These are phyloP conservation scores for Pholiota conissans DNA, from an alignment of 768 basidiomycete genomes.

Conservation along the genomic window DNA sequence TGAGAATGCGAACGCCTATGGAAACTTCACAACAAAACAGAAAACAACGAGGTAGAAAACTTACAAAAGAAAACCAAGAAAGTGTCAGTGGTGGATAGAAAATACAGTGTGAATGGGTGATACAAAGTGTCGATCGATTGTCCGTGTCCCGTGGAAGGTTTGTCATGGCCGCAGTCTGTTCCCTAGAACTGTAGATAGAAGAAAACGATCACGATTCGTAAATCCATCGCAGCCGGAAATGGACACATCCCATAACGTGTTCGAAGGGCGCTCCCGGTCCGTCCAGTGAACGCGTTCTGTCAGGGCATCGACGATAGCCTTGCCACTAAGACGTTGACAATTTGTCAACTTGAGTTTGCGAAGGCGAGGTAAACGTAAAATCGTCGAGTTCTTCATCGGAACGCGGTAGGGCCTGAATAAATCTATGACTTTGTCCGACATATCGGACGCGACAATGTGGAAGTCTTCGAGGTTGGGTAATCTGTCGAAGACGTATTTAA, in stretches of 20 bases:
- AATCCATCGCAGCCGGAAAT: slow-evolving; percentile 41
- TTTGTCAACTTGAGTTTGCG: slow-evolving; percentile 52
- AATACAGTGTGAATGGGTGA: background rate
- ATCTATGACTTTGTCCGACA: slow-evolving; percentile 71
- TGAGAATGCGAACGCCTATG: too few species aligned
- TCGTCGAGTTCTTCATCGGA: slow-evolving; percentile 16
- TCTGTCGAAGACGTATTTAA: slow-evolving; percentile 63
- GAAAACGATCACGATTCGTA: slow-evolving; percentile 26
- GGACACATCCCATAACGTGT: slow-evolving; percentile 33
- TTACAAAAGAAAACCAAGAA: too few species aligned
- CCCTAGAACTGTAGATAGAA: slow-evolving; percentile 28
- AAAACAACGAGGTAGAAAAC: too few species aligned
- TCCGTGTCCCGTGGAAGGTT: background rate
- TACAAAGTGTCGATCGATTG: background rate
- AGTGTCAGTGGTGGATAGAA: background rate
- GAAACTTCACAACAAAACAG: too few species aligned
- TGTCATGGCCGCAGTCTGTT: slow-evolving; percentile 22
- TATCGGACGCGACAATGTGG: slow-evolving; percentile 76
- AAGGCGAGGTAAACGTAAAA: slow-evolving; percentile 57
- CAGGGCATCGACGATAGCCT: slow-evolving; percentile 54
- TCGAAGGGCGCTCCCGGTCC: slow-evolving; percentile 24
- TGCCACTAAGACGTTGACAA: slow-evolving; percentile 64
- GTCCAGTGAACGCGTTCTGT: slow-evolving; percentile 44
- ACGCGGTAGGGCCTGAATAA: slow-evolving; percentile 47
- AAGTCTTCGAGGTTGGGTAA: slow-evolving; percentile 59